phyloP scores from a whole-genome alignment of 1,284 basidiomycete genomes.

The Apiotrichum veenhuisii region DNA sequence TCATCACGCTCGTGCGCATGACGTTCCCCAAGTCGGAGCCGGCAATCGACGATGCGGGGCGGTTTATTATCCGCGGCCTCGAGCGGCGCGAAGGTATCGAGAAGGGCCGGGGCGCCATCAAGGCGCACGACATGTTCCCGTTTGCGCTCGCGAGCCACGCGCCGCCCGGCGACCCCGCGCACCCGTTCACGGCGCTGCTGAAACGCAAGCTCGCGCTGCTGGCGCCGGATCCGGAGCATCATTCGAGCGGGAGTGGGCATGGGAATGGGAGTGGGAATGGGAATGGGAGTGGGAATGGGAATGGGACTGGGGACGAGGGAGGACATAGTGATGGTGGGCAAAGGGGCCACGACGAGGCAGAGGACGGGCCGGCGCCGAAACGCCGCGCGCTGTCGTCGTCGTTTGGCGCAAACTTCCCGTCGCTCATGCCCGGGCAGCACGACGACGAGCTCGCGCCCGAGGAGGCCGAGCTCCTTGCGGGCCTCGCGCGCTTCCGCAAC shows the following conservation, averaged over 20 bases:
- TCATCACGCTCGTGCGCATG: slow-evolving; percentile 41
- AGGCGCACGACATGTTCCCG: slow-evolving; percentile 38
- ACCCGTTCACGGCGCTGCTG: slow-evolving; percentile 31
- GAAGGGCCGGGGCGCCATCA: slow-evolving; percentile 20
- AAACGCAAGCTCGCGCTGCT: slow-evolving; percentile 34
- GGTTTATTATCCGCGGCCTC: slow-evolving; percentile 39
- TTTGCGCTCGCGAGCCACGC: slow-evolving; percentile 33
- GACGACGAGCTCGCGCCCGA: slow-evolving; percentile 23
- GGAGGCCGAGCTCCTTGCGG: slow-evolving; percentile 39
- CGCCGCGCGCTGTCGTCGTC: too few relatives aligned
- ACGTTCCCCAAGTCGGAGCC: slow-evolving; percentile 42
- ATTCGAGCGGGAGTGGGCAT: neutral
- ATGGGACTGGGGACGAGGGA: neutral
- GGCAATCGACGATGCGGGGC: slow-evolving; percentile 32
- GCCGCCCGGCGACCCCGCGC: slow-evolving; percentile 23
- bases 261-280: neutral
- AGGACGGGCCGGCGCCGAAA: too few relatives aligned
- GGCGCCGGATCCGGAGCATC: slow-evolving; percentile 18
- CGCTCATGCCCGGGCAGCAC: neutral
- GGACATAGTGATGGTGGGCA: too few relatives aligned
- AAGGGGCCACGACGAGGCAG: too few relatives aligned
- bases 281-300: neutral
- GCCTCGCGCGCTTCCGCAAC: slow-evolving; percentile 34
- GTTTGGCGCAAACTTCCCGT: too few relatives aligned
- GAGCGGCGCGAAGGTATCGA: slow-evolving; percentile 35